Evolutionary conservation across 306 rosid genomes (phyloP).

Genomic region (Trifolium repens): DNA sequence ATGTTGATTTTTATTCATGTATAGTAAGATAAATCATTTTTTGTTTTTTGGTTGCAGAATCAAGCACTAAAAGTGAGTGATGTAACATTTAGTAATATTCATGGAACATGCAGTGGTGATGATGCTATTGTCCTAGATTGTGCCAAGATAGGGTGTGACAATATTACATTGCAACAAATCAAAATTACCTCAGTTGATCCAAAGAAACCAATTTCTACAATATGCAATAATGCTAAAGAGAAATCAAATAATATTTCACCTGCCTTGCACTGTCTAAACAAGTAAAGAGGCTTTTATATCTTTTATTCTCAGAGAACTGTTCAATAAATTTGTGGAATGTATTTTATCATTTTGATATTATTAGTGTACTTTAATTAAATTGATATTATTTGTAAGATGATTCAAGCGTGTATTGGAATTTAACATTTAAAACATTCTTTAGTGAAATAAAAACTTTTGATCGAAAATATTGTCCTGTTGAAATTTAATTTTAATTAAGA

Average conservation of each 20-base stretch:
- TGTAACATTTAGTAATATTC: slow-evolving; percentile 37
- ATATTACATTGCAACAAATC: slow-evolving; percentile 25
- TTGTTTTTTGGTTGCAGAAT: slow-evolving; percentile 17
- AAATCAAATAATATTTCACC: slow-evolving; percentile 19
- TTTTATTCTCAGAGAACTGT: too few relatives aligned
- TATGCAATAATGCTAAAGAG: slow-evolving; percentile 39
- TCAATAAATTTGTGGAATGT: too few relatives aligned
- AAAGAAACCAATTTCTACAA: slow-evolving; percentile 12
- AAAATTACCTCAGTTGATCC: slow-evolving; percentile 38
- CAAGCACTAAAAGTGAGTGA: slow-evolving; percentile 39
- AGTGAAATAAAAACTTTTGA: too few relatives aligned
- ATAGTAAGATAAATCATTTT: background rate
- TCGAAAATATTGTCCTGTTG: too few relatives aligned
- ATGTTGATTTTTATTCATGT: background rate
- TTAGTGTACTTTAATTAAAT: too few relatives aligned
- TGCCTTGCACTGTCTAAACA: background rate
- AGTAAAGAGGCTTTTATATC: too few relatives aligned
- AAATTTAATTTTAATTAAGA: too few relatives aligned
- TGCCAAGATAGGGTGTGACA: slow-evolving; percentile 38
- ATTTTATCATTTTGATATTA: too few relatives aligned
- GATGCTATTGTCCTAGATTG: slow-evolving; percentile 40
- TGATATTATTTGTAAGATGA: too few relatives aligned
- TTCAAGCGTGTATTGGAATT: too few relatives aligned
- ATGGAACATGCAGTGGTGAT: slow-evolving; percentile 34
- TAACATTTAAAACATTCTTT: too few relatives aligned